Conservation (phyloP, 768 basidiomycete species). For the Serendipita sp. region DNA sequence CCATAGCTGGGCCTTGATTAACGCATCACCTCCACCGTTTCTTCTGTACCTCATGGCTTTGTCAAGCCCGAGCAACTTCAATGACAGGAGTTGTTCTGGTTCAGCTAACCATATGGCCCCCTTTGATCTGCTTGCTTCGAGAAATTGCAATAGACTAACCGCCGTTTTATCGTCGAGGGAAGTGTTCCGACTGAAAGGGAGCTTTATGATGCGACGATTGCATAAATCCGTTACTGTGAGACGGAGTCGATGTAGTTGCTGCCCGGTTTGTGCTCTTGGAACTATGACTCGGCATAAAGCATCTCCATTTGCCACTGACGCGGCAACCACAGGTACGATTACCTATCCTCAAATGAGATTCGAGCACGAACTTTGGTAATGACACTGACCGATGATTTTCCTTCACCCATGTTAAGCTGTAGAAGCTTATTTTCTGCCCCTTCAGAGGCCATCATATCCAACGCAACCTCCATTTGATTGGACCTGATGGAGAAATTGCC, state of each 20-base stretch:
- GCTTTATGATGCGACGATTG: slow-evolving; percentile 31
- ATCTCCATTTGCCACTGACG: slow-evolving; percentile 27
- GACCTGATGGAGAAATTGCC: slow-evolving; percentile 28
- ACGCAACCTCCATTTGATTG: slow-evolving; percentile 27
- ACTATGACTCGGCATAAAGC: slow-evolving; percentile 34
- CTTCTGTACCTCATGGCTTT: slow-evolving; percentile 14
- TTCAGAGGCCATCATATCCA: slow-evolving; percentile 31
- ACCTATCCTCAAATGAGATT: not conserved
- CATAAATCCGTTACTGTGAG: slow-evolving; percentile 28
- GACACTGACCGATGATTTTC: slow-evolving; percentile 29
- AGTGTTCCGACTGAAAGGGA: slow-evolving; percentile 34
- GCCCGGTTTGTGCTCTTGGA: slow-evolving; percentile 29
- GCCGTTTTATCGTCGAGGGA: slow-evolving; percentile 13
- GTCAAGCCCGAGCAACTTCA: slow-evolving; percentile 32
- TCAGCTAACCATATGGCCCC: slow-evolving; percentile 33
- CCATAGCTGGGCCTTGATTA: slow-evolving; percentile 11
- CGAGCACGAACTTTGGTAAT: not conserved
- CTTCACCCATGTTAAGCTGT: slow-evolving; percentile 47
- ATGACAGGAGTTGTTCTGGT: slow-evolving; percentile 40
- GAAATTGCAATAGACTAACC: slow-evolving; percentile 14
- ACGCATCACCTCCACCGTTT: not conserved
- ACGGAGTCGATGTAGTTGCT: slow-evolving; percentile 36
- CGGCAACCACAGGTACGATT: slow-evolving; percentile 31
- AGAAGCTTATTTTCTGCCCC: slow-evolving; percentile 24
- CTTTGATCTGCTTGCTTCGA: slow-evolving; percentile 22